Evolutionary conservation across 139 green algal species (phyloP).

Genomic region (Micromonas commoda): DNA sequence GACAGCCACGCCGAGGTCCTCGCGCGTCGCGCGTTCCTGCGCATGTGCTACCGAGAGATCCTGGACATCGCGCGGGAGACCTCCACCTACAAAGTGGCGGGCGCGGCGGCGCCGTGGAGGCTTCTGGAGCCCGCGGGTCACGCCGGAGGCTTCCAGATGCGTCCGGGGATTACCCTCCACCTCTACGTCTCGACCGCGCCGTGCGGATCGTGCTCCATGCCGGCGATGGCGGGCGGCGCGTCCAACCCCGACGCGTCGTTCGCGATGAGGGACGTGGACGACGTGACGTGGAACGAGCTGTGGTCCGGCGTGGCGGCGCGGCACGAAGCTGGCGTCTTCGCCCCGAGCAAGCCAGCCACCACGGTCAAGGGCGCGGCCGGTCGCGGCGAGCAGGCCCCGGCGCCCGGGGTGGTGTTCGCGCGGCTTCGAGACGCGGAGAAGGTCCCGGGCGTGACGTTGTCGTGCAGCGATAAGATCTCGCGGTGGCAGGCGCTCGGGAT

Average conservation of each 20-base stretch:
- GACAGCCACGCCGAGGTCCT: constrained; percentile 8
- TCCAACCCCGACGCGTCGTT: not conserved
- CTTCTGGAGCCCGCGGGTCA: not conserved
- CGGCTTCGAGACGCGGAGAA: too few relatives aligned
- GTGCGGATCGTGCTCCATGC: not conserved
- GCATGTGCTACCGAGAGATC: not conserved
- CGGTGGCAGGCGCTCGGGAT: not conserved
- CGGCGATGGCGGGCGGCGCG: too few relatives aligned
- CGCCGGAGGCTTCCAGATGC: not conserved
- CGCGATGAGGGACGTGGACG: not conserved
- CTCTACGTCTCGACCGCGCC: constrained; percentile 14
- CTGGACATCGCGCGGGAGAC: not conserved
- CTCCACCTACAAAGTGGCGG: not conserved
- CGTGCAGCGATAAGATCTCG: not conserved
- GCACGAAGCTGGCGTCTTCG: not conserved
- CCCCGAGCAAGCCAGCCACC: too few relatives aligned
- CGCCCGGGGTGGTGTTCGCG: not conserved
- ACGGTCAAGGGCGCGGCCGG: not conserved
- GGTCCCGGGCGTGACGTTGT: not conserved
- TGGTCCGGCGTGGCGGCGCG: too few relatives aligned
- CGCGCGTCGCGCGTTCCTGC: not conserved
- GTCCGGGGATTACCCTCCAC: not conserved
- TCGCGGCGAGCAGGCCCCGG: not conserved
- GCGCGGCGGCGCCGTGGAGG: not conserved
- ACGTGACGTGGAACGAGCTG: not conserved